Percentiles rank a stretch among this genome's conserved stretches.
phyloP scores from a whole-genome alignment of 805 yeast species.

The Yamadazyma sp. region DNA sequence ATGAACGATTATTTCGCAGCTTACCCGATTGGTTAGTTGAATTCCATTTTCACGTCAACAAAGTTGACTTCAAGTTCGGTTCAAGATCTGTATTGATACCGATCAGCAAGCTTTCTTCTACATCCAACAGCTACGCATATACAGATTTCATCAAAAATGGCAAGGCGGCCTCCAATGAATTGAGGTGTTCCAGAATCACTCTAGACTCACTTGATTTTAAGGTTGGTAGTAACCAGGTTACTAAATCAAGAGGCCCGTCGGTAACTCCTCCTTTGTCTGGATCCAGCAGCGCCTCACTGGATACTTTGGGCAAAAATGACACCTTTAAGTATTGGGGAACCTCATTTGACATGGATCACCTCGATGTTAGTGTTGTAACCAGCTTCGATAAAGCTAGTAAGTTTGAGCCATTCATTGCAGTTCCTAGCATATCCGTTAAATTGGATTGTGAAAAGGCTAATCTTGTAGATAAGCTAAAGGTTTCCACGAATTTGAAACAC shows the following conservation, averaged over 20 bases:
- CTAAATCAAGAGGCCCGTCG: not conserved
- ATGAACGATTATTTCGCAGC: constrained; percentile 20
- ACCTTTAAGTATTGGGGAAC: constrained; percentile 25
- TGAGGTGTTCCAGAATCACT: constrained; percentile 17
- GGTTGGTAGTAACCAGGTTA: not conserved
- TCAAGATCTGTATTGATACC: constrained; percentile 41
- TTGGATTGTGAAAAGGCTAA: not conserved
- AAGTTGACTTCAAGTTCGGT: constrained; percentile 27
- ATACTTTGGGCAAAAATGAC: constrained; percentile 22
- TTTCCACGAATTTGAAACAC: constrained; percentile 12
- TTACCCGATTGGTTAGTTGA: constrained; percentile 38
- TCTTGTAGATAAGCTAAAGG: constrained; percentile 1
- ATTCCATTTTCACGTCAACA: constrained; percentile 18
- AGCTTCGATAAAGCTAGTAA: constrained; percentile 15
- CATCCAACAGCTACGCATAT: constrained; percentile 11
- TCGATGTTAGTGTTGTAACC: constrained; percentile 18
- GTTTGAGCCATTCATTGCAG: constrained; percentile 17
- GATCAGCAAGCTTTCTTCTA: constrained; percentile 16
- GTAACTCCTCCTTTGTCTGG: not conserved
- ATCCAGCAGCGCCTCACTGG: constrained; percentile 22
- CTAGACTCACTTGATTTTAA: constrained; percentile 15
- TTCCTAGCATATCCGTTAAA: constrained; percentile 23
- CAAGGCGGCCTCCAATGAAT: constrained; percentile 15
- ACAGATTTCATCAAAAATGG: constrained; percentile 18
- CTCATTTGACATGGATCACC: constrained; percentile 15